Evolutionary conservation across 2,329 filamentous ascomycete species (phyloP).

Genomic region (Didymella arachidicola): DNA sequence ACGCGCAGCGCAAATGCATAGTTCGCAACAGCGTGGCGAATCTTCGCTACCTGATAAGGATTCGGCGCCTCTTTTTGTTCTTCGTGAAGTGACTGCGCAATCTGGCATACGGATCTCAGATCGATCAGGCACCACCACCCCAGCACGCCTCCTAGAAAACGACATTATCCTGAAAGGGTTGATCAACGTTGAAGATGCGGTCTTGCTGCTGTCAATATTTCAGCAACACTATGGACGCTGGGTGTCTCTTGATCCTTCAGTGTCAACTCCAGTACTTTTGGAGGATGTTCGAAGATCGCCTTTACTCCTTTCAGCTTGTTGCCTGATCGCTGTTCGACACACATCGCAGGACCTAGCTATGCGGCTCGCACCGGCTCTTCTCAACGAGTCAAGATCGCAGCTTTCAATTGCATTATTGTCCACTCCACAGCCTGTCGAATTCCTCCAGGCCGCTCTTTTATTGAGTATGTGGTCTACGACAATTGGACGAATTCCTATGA

Average conservation of each 20-base stretch:
- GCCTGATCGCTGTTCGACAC: conserved; percentile 3
- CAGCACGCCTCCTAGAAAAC: background rate
- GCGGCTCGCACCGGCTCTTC: background rate
- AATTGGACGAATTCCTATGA: conserved; percentile 54
- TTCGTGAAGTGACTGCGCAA: conserved; percentile 2
- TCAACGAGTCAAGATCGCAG: background rate
- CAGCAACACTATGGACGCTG: conserved; percentile 6
- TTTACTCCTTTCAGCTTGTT: conserved; percentile 2
- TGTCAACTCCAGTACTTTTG: background rate
- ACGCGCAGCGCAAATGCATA: background rate
- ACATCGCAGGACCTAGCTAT: background rate
- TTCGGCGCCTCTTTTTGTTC: background rate
- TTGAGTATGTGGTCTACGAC: conserved; percentile 58
- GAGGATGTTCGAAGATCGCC: background rate
- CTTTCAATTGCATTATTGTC: background rate
- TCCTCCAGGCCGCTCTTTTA: conserved; percentile 56
- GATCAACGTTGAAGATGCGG: background rate
- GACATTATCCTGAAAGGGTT: background rate
- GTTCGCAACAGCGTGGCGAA: background rate
- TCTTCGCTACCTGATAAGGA: background rate
- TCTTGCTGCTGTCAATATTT: background rate
- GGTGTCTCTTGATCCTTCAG: background rate
- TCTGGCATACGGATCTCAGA: background rate
- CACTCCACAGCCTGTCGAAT: conserved; percentile 53
- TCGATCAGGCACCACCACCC: background rate